Evolutionary conservation across 306 rosid species (phyloP).

Genomic region (Dryas alaskensis): DNA sequence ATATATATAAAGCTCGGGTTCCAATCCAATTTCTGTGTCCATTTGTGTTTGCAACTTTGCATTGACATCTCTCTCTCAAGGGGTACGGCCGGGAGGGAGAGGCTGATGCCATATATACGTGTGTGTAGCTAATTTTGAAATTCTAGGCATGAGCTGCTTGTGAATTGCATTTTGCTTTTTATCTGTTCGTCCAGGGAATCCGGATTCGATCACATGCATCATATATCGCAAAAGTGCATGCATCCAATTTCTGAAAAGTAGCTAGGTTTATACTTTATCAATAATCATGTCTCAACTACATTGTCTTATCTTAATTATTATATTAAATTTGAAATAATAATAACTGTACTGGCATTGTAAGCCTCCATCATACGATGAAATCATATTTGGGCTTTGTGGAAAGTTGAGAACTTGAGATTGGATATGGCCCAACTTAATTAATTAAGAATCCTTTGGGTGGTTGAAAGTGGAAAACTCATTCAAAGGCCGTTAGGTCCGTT

Average conservation of each 20-base stretch:
- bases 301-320: background rate
- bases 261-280: background rate
- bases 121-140: constrained; percentile 23
- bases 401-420: background rate
- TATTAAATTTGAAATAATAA: background rate
- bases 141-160: constrained; percentile 30
- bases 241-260: constrained; percentile 22
- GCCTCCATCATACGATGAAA: too few species aligned
- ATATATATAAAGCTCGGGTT: background rate
- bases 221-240: background rate
- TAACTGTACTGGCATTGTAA: too few species aligned
- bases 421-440: background rate
- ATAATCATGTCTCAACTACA: constrained; percentile 12
- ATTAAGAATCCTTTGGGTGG: too few species aligned
- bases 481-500: too few species aligned
- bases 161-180: constrained; percentile 32
- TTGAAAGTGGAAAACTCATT: background rate
- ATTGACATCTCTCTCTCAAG: too few species aligned
- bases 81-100: too few species aligned
- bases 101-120: too few species aligned
- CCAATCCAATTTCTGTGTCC: too few species aligned
- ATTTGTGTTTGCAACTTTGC: too few species aligned
- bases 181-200: constrained; percentile 42
- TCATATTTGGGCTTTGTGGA: too few species aligned
- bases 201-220: constrained; percentile 39